A percentile compares a stretch with the other conserved stretches of the same genome.
These are phyloP conservation scores for Fusarium goolgardi DNA, from an alignment of 2,329 filamentous ascomycete genomes.

Conservation along the genomic window DNA sequence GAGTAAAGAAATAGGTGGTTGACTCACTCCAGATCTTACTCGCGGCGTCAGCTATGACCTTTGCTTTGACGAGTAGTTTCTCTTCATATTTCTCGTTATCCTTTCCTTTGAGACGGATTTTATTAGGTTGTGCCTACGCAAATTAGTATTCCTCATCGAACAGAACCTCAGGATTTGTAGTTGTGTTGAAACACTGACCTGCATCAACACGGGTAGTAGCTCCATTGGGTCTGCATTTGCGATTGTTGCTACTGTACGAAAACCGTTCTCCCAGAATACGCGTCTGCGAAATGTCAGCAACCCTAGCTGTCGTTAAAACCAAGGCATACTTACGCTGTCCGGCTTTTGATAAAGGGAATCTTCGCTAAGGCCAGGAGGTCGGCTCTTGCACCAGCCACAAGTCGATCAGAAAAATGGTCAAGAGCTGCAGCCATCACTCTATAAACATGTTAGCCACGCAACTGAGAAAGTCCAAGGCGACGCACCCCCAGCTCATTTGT, in stretches of 20 bases:
- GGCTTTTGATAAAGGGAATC: conserved; percentile 80
- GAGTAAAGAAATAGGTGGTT: background rate
- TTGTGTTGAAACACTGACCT: conserved; percentile 58
- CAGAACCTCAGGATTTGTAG: background rate
- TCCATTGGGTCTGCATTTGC: conserved; percentile 76
- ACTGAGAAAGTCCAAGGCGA: conserved; percentile 10
- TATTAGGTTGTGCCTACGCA: conserved; percentile 72
- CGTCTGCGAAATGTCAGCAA: conserved; percentile 48
- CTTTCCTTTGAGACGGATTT: conserved; percentile 64
- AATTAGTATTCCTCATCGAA: background rate
- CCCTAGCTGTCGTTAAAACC: background rate
- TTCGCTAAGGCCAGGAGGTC: conserved; percentile 78
- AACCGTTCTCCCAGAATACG: conserved; percentile 81
- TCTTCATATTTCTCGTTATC: conserved; percentile 71
- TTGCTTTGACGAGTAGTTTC: conserved; percentile 74
- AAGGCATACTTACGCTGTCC: conserved; percentile 68
- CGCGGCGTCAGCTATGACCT: conserved; percentile 74
- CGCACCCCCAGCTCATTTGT: conserved; percentile 77
- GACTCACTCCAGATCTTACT: conserved; percentile 75
- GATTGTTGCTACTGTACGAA: conserved; percentile 73
- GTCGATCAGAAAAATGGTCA: conserved; percentile 79
- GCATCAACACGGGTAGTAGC: conserved; percentile 76
- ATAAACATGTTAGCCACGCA: conserved; percentile 29
- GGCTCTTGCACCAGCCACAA: conserved; percentile 76
- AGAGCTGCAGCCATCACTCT: conserved; percentile 77